Evolutionary conservation across 176 grass and related monocot genomes (phyloP).

Genomic region (Oryza longistaminata): DNA sequence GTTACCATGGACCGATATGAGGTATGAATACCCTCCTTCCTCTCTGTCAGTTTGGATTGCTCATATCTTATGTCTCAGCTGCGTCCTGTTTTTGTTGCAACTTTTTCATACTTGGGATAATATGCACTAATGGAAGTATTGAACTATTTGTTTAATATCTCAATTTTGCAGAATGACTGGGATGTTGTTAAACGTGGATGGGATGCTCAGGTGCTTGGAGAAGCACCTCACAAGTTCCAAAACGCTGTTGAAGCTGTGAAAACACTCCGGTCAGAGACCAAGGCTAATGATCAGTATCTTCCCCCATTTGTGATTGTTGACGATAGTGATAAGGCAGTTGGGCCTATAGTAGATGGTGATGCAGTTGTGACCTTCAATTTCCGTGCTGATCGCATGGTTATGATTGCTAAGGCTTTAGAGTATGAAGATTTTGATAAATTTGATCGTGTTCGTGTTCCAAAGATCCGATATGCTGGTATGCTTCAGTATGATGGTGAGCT

Average conservation of each 20-base stretch:
- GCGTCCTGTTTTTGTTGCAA: not conserved
- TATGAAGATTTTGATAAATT: constrained; percentile 93
- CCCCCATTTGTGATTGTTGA: constrained; percentile 97
- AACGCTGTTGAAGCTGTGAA: constrained; percentile 92
- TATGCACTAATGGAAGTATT: not conserved
- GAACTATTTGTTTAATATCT: not conserved
- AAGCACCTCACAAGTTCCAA: constrained; percentile 88
- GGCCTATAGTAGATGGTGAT: constrained; percentile 88
- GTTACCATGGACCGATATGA: constrained; percentile 99
- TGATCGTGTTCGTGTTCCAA: constrained; percentile 82
- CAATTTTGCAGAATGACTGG: constrained; percentile 87
- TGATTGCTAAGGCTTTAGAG: constrained; percentile 93
- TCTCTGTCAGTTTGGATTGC: not conserved
- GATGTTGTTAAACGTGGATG: constrained; percentile 92
- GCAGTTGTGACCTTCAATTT: constrained; percentile 97
- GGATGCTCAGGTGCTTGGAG: constrained; percentile 97
- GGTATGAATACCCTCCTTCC: constrained; percentile 43
- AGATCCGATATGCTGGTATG: constrained; percentile 94
- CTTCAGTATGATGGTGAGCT: constrained; percentile 97
- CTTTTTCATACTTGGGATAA: not conserved
- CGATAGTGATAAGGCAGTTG: constrained; percentile 78
- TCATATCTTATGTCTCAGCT: not conserved
- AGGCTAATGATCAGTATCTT: constrained; percentile 82
- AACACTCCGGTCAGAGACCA: constrained; percentile 67
- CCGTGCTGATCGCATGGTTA: constrained; percentile 94